Base-by-base conservation (phyloP, 257 asterid species). In the Euphrasia confusa region DNA sequence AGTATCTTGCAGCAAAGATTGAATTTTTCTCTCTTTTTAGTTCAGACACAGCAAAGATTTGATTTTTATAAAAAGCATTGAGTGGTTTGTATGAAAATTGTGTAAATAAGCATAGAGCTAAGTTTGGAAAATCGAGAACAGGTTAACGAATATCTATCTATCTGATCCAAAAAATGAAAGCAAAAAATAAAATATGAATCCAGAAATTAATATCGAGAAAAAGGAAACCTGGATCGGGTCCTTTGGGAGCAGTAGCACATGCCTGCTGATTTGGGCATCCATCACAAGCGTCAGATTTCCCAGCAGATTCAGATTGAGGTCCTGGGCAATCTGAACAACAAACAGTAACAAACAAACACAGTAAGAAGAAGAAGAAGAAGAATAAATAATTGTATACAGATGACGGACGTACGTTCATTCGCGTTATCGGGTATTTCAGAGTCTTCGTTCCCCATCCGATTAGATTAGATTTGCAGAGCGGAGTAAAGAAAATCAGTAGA, bases 181-280 rank as follows among this genome's bases (percentile, higher is more conserved):
- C 24, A 21, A 21, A 21, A 21, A 21, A 21, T 21, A 21, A 21
- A 21, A 21, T 21, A 21, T 21, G 24, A 21, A 21, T 21, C 24
- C 33, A 30, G 33, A 30, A 30, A 30, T 30, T 28, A 52, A 21
- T 21, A 21, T 21, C 24, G 24, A 21, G 24, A 1, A 52, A 53
- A 24, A 9, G 48, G 0, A 11, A 24, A 87, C 94, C 95, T 57
- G 96, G 96, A 54, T 88, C 95, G 7, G 96, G 96, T 72, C 92
- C 96, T 80, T 85, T 85, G 17, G 96, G 96, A 74, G 94, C 96
- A 76, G 94, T 81, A 54, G 95, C 89, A 72, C 96, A 88, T 40
- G 78, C 86, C 60, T 85, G 83, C 70, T 88, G 96, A 67, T 88
- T 88, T 27, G 96, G 96, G 73, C 96, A 88, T 11, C 95, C 95